Evolutionary conservation across 1,284 basidiomycete genomes (phyloP), one percentile per base, ranked within the genome.

Genomic region (Austropuccinia psidii): DNA sequence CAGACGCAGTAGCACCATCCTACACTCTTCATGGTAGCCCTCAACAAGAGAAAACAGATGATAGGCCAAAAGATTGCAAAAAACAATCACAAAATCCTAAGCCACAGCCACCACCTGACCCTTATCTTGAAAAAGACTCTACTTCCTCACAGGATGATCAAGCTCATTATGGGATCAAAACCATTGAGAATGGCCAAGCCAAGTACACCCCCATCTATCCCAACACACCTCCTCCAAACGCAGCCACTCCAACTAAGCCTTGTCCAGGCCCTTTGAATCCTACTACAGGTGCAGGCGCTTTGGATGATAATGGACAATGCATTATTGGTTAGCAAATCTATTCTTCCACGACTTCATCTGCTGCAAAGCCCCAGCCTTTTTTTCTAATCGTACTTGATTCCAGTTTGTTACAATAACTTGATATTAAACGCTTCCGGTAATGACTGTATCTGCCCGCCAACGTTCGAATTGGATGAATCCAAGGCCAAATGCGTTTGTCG

Each of bases 381-480:
- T 11, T 39, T n/a, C 47, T 37, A 27, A 24, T 21, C 3, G n/a
- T 19, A 8, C 15, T 49, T 29, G 8, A 39, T 29, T 39, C 37
- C 57, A 49, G 60, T 45, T 11, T 72, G 69, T 62, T 72, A 72
- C 35, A 72, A 72, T 21, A 72, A 72, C 37, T 58, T 72, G 21
- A 45, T 61, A 0, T 33, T 72, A 9, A 54, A 62, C 35, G 9
- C 39, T 31, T 33, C 54, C 24, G 69, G 69, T 39, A 33, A 61
- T 49, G 45, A 55, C 11, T 70, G 68, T 52, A 39, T 70, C 21
- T 70, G 68, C 24, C 45, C 43, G n/a, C 58, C 69, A 29, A 72
- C 57, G n/a, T 62, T 72, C 29, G n/a, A 52, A 1, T 62, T 50
- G 31, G 57, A 70, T 52, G 43, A 55, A 11, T 33, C 29, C 43